These are phyloP conservation scores for Trichosporon sp. DNA, from an alignment of 1,284 basidiomycete species.

Conservation along the genomic window DNA sequence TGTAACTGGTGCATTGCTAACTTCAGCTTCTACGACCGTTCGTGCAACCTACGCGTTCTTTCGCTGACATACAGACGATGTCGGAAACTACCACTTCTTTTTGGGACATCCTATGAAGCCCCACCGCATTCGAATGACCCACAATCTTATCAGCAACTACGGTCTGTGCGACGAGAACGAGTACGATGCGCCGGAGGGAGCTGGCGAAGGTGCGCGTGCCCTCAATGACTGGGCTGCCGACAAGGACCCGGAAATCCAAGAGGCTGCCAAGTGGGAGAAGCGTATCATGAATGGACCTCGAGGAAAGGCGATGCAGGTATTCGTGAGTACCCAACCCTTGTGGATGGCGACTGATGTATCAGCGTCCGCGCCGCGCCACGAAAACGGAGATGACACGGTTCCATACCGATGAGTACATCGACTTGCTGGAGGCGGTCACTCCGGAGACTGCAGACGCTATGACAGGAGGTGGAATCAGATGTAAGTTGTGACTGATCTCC, in stretches of 20 bases:
- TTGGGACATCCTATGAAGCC: slow-evolving; percentile 92
- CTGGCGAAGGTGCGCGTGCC: slow-evolving; percentile 26
- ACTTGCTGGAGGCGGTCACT: slow-evolving; percentile 80
- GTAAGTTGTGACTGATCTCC: slow-evolving; percentile 54
- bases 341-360: not conserved
- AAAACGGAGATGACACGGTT: slow-evolving; percentile 83
- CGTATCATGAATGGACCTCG: slow-evolving; percentile 33
- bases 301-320: slow-evolving; percentile 69
- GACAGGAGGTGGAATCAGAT: slow-evolving; percentile 75
- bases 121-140: slow-evolving; percentile 85
- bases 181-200: slow-evolving; percentile 26
- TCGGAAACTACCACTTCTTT: slow-evolving; percentile 64
- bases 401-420: slow-evolving; percentile 96
- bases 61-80: slow-evolving; percentile 30
- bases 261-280: slow-evolving; percentile 29
- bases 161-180: slow-evolving; percentile 57
- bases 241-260: slow-evolving; percentile 21
- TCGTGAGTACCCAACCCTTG: slow-evolving; percentile 57
- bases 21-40: slow-evolving; percentile 38
- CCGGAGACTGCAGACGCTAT: slow-evolving; percentile 81
- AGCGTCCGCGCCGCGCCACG: slow-evolving; percentile 76
- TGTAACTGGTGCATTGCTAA: not conserved
- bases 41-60: slow-evolving; percentile 2
- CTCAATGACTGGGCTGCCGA: slow-evolving; percentile 28
- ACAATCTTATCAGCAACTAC: slow-evolving; percentile 86